Evolutionary conservation across 2,329 filamentous ascomycete genomes (phyloP), one percentile per base, ranked within the genome.

Genomic region (Alternaria triticina): DNA sequence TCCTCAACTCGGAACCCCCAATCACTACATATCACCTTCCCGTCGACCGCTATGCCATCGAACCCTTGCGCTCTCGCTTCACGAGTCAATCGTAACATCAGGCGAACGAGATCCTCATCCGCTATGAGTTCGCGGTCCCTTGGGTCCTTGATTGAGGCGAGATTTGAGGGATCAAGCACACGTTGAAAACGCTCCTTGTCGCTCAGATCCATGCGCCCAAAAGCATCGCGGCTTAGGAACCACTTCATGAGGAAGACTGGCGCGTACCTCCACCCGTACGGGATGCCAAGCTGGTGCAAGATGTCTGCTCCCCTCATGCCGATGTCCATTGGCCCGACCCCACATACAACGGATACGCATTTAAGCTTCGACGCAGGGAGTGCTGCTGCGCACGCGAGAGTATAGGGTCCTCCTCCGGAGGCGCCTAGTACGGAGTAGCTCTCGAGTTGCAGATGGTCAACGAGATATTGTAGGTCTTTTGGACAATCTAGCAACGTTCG

Each of bases 1-100:
- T 80, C 80, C 58, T 79, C 67, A 2, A 82, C 62, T 55, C 63
- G 56, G 57, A 82, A 82, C 1, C 77, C 79, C 67, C 70, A 79
- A 10, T 74, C 60, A 6, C 43, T 59, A 49, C 69, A 74, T 43
- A 75, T 65, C 28, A 76, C 13, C 47, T 51, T 73, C 8, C 74
- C 77, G 68, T 82, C 80, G 46, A 73, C 55, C 20, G 69, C 58
- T 33, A 76, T 61, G 0, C 65, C 70, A 40, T 76, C 74, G 56
- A 68, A 75, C 2, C 79, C 78, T 36, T 81, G 76, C 20, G 54
- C 60, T 49, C 75, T 79, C 7, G 59, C 56, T 57, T 79, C 73
- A 5, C 73, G 44, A 0, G 61, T 62, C 17, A 70, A 61, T 45
- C 66, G 59, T 36, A 79, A 33, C 47, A 54, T 54, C 22, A 75